Percentiles rank a stretch among this genome's conserved stretches.
phyloP scores from a whole-genome alignment of 345 rosid species.

The Adansonia digitata region DNA sequence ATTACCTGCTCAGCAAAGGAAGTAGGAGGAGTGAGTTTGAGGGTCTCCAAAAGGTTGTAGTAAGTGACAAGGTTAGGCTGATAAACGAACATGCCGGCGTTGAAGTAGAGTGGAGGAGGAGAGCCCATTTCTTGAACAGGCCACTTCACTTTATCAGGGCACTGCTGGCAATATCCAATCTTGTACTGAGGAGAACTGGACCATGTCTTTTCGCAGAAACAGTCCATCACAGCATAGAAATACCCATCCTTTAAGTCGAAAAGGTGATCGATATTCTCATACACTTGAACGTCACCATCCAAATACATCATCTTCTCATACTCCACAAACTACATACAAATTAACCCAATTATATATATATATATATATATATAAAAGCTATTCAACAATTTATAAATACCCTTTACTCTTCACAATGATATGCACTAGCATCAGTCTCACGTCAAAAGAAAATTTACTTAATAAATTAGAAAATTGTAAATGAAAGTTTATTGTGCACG shows the following conservation, averaged over 20 bases:
- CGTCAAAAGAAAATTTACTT: too few species aligned
- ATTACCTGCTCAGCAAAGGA: constrained; percentile 54
- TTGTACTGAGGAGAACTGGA: constrained; percentile 31
- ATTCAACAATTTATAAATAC: too few species aligned
- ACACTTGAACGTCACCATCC: constrained; percentile 73
- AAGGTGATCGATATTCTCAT: constrained; percentile 52
- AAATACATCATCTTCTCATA: constrained; percentile 60
- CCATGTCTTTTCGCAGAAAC: constrained; percentile 54
- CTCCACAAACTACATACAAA: constrained; percentile 57
- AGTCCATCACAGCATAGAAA: constrained; percentile 49
- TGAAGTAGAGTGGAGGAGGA: constrained; percentile 37
- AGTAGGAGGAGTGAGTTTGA: constrained; percentile 37
- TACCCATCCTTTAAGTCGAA: constrained; percentile 35
- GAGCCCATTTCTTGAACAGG: constrained; percentile 27
- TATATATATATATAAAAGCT: too few species aligned
- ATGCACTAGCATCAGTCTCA: too few species aligned
- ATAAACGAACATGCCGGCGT: constrained; percentile 22
- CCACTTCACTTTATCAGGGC: constrained; percentile 44
- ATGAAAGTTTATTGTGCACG: too few species aligned
- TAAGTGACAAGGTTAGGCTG: constrained; percentile 39
- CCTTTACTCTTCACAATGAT: too few species aligned
- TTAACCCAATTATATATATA: too few species aligned
- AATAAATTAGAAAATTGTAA: too few species aligned
- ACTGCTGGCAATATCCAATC: constrained; percentile 54
- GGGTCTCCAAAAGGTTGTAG: constrained; percentile 24